Conservation (phyloP, 2,329 filamentous ascomycete genomes). For the Stemphylium vesicarium region DNA sequence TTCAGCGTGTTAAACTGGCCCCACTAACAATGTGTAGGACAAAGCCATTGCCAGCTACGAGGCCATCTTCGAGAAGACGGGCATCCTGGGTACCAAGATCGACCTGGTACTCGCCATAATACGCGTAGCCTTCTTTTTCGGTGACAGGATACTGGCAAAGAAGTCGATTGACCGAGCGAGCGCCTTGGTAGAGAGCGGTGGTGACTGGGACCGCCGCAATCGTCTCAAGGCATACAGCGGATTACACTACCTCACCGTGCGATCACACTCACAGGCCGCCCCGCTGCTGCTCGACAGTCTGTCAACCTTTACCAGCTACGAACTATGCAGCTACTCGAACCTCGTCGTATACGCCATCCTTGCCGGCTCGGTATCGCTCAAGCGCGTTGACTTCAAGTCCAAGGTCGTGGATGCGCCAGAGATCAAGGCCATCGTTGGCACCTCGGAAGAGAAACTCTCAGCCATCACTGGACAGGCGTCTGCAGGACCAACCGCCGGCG, state of each 20-base stretch:
- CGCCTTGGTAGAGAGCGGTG: conserved; percentile 88
- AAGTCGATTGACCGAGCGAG: conserved; percentile 91
- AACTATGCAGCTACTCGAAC: conserved; percentile 94
- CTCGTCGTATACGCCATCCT: conserved; percentile 96
- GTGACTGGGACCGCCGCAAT: conserved; percentile 98
- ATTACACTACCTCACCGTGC: conserved; percentile 87
- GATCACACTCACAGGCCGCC: conserved; percentile 87
- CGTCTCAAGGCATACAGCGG: conserved; percentile 98
- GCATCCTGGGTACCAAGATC: conserved; percentile 94
- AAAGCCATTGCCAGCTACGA: conserved; percentile 93
- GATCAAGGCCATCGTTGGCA: conserved; percentile 94
- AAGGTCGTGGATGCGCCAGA: conserved; percentile 98
- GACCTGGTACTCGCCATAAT: conserved; percentile 96
- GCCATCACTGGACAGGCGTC: conserved; percentile 82
- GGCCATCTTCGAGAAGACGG: conserved; percentile 94
- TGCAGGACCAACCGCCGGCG: conserved; percentile 76
- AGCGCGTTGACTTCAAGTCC: conserved; percentile 97
- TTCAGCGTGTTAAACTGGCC: not conserved
- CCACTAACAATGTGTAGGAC: conserved; percentile 64
- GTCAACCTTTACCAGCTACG: conserved; percentile 98
- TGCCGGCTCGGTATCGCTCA: conserved; percentile 90
- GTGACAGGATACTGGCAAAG: conserved; percentile 89
- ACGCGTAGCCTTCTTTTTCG: conserved; percentile 93
- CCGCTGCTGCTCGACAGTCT: conserved; percentile 95
- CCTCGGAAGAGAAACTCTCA: conserved; percentile 84